Evolutionary conservation across 768 basidiomycete species (phyloP), one percentile per base, ranked within the genome.

Genomic region (Trametopsis cervina): DNA sequence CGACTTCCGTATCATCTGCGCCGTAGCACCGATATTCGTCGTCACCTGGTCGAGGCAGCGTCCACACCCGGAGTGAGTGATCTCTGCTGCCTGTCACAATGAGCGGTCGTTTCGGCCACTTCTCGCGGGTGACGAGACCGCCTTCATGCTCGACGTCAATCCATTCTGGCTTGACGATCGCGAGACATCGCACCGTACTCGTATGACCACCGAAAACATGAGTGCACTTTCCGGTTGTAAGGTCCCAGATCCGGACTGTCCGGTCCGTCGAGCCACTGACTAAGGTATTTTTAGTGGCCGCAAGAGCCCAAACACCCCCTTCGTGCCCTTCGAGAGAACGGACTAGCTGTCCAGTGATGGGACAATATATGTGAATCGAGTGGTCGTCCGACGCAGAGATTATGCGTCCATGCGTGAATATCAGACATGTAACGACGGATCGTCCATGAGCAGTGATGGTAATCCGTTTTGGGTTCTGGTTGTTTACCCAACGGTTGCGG

Each of bases 351-450:
- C 95, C 95, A 0, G 85, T 88, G 22, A 76, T 63, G n/a, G 90
- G 93, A 20, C 85, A 86, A 63, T 95, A 97, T 40, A 99, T 82
- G 60, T 94, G 89, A 60, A 98, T 96, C 3, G 91, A 89, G 58
- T 97, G 91, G 66, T 97, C 94, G 65, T 99, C 95, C 0, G 92
- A 95, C 10, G 95, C 94, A 10, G 90, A 93, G 59, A 99, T 91
- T 67, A 99, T 91, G 52, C 94, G 90, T 24, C 89, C 88, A 51
- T 83, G 81, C 42, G 95, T 96, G 70, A 99, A 90, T 57, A 97
- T 79, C 40, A 97, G 80, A 64, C 93, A 96, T 36, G 95, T 99
- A 62, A 99, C 92, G 52, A 97, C 95, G 20, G 85, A 83, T 39
- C 79, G 79, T 0, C 91, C 90, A 57, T 93, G 89, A 10, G 93